Conservation (phyloP, 1,284 basidiomycete species). For the Ceraceosorus guamensis region DNA sequence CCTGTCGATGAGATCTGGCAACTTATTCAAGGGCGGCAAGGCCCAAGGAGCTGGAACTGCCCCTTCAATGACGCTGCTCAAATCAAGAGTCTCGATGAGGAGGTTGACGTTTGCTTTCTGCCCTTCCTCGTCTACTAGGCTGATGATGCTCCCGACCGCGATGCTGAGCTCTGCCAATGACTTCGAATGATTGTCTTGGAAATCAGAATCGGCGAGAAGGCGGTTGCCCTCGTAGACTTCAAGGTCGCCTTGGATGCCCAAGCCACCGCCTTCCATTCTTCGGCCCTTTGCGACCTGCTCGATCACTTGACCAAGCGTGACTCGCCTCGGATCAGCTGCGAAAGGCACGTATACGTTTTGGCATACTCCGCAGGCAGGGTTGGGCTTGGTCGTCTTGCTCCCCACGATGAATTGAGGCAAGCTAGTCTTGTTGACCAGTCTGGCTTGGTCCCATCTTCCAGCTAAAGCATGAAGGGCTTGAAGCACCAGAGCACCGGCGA, state of each 20-base stretch:
- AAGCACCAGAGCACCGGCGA: slow-evolving; percentile 86
- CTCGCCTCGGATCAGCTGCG: slow-evolving; percentile 61
- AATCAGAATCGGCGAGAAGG: slow-evolving; percentile 76
- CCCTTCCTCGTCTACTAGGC: slow-evolving; percentile 73
- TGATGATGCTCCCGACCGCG: slow-evolving; percentile 69
- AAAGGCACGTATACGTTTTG: slow-evolving; percentile 73
- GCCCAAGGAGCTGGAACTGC: background rate
- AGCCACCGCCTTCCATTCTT: slow-evolving; percentile 52
- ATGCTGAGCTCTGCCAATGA: slow-evolving; percentile 64
- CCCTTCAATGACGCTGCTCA: background rate
- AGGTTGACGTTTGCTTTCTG: slow-evolving; percentile 24
- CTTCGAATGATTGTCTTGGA: slow-evolving; percentile 71
- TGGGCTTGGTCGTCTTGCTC: slow-evolving; percentile 17
- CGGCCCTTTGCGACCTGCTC: slow-evolving; percentile 54
- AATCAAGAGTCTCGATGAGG: slow-evolving; percentile 13
- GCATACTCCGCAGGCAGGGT: slow-evolving; percentile 66
- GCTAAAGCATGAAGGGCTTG: slow-evolving; percentile 75
- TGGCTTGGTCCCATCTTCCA: slow-evolving; percentile 17
- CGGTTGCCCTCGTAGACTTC: slow-evolving; percentile 67
- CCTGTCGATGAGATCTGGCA: background rate
- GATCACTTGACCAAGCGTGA: slow-evolving; percentile 68
- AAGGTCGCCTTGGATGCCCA: slow-evolving; percentile 32
- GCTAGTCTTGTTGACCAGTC: slow-evolving; percentile 14
- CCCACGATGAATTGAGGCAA: slow-evolving; percentile 18
- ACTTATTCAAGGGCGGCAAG: slow-evolving; percentile 1